Evolutionary conservation across 129 eudicot species (phyloP).

Genomic region (Artemisia annua): DNA sequence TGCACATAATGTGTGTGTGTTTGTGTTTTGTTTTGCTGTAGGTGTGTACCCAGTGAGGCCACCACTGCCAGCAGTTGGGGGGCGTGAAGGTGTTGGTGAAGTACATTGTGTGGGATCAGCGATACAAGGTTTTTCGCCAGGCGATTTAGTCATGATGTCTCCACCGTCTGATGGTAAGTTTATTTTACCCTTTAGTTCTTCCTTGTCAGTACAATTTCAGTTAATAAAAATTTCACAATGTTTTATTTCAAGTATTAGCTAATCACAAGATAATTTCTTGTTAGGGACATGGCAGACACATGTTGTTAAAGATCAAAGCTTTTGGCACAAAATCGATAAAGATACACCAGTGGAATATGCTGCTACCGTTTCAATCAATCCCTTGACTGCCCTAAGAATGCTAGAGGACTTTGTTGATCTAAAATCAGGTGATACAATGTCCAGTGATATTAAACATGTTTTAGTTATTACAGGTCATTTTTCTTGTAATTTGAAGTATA

Average conservation of each 20-base stretch:
- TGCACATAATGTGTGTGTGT: no score
- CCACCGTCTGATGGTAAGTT: slow-evolving; percentile 75
- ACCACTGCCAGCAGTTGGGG: slow-evolving; percentile 73
- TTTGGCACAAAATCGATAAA: slow-evolving; percentile 76
- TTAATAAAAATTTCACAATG: not conserved
- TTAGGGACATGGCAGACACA: slow-evolving; percentile 90
- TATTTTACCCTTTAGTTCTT: not conserved
- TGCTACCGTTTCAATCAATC: slow-evolving; percentile 79
- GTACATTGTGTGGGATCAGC: slow-evolving; percentile 75
- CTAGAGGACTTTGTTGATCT: slow-evolving; percentile 70
- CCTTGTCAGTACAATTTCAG: not conserved
- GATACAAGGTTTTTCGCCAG: slow-evolving; percentile 66
- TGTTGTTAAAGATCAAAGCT: slow-evolving; percentile 66
- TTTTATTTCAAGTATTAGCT: slow-evolving; percentile 4
- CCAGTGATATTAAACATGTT: not conserved
- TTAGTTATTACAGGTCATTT: not conserved
- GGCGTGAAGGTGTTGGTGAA: slow-evolving; percentile 90
- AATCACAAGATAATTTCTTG: not conserved
- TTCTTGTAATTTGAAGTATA: slow-evolving; percentile 20
- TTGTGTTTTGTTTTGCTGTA: slow-evolving; percentile 19
- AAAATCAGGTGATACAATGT: slow-evolving; percentile 54
- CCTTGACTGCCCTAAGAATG: slow-evolving; percentile 87
- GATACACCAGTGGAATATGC: slow-evolving; percentile 75
- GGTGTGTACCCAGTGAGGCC: slow-evolving; percentile 95
- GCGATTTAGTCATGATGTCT: slow-evolving; percentile 83